Evolutionary conservation across 2,329 filamentous ascomycete species (phyloP).

Genomic region (Leptographium galeiforme): DNA sequence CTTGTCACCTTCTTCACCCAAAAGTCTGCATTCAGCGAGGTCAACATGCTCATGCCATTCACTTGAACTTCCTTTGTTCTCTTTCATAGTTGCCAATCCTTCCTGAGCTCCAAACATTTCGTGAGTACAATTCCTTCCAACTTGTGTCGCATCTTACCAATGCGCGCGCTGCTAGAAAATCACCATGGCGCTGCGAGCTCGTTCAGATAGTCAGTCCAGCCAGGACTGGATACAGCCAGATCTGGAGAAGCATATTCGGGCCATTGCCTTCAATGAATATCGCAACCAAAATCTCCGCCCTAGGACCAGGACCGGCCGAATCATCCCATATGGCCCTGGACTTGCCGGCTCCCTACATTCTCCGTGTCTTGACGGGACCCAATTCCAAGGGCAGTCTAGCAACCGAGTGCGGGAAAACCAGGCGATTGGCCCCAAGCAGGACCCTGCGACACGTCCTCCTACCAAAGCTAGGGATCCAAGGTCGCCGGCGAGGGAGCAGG

Average conservation of each 20-base stretch:
- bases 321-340: not conserved
- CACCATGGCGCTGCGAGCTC: not conserved
- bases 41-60: too few species aligned
- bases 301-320: not conserved
- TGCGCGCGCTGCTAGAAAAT: not conserved
- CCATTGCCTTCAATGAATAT: not conserved
- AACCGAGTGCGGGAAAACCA: not conserved
- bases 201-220: not conserved
- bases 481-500: not conserved
- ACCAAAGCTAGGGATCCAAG: not conserved
- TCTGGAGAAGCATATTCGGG: not conserved
- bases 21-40: too few species aligned
- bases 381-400: not conserved
- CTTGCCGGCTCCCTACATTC: not conserved
- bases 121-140: too few species aligned
- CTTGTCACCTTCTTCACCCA: too few species aligned
- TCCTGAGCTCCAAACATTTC: too few species aligned
- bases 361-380: not conserved
- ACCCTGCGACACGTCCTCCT: not conserved
- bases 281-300: not conserved
- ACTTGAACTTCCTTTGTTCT: not conserved
- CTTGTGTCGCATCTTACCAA: not conserved
- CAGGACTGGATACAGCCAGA: not conserved
- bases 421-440: not conserved
- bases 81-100: not conserved